phyloP scores from a whole-genome alignment of 1,284 basidiomycete genomes.

The Xerocomus amazonicus region DNA sequence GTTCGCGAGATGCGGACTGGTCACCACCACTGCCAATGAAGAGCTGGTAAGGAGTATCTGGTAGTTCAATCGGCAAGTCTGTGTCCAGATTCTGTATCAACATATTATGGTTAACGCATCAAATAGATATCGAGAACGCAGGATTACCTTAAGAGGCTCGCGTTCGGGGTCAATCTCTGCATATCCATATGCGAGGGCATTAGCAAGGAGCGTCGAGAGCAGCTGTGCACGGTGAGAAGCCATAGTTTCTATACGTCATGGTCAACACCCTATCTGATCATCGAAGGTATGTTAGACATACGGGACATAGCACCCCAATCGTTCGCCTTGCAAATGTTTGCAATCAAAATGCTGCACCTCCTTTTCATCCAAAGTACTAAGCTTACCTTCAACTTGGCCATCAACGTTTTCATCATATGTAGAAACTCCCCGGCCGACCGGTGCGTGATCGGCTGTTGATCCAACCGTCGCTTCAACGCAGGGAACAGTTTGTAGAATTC shows the following conservation, averaged over 20 bases:
- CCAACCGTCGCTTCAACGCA: slow-evolving; percentile 43
- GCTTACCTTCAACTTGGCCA: slow-evolving; percentile 61
- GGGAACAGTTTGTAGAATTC: slow-evolving; percentile 55
- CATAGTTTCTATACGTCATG: slow-evolving; percentile 45
- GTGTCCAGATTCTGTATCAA: slow-evolving; percentile 48
- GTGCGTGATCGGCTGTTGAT: slow-evolving; percentile 48
- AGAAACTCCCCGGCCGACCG: slow-evolving; percentile 51
- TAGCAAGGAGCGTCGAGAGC: slow-evolving; percentile 39
- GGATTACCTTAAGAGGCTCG: slow-evolving; percentile 48
- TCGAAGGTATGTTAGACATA: slow-evolving; percentile 28
- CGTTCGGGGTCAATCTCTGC: slow-evolving; percentile 43
- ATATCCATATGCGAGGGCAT: slow-evolving; percentile 46
- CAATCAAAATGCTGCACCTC: background rate
- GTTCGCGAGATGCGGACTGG: slow-evolving; percentile 31
- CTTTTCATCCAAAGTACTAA: background rate
- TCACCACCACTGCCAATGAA: slow-evolving; percentile 31
- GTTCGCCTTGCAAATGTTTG: slow-evolving; percentile 41
- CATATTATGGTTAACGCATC: fast-evolving
- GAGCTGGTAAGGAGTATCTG: slow-evolving; percentile 37
- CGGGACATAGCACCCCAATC: slow-evolving; percentile 63
- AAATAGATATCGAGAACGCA: fast-evolving
- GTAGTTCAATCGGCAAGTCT: slow-evolving; percentile 35
- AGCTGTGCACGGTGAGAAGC: slow-evolving; percentile 50
- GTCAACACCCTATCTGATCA: background rate
- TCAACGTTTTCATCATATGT: slow-evolving; percentile 56